A percentile compares a stretch with the other conserved stretches of the same genome.
These are phyloP conservation scores for Diplodia sapinea DNA, from an alignment of 2,329 filamentous ascomycete genomes.

Conservation along the genomic window DNA sequence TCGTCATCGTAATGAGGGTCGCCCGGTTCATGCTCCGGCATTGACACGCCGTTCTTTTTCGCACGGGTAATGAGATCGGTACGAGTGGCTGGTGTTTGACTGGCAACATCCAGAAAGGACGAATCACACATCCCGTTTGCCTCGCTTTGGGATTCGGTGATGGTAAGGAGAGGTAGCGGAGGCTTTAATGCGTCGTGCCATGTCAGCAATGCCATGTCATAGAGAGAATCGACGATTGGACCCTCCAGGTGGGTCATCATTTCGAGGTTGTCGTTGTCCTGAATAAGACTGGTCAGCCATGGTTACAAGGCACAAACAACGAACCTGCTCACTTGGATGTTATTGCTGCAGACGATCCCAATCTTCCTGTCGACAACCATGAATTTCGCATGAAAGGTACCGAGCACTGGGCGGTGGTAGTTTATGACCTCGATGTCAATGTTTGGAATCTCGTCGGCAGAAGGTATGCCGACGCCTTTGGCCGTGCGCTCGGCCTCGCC, in stretches of 20 bases:
- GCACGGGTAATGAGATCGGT: constrained; percentile 8
- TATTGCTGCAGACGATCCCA: constrained; percentile 77
- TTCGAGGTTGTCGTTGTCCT: constrained; percentile 77
- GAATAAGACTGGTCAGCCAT: neutral
- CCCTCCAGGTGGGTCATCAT: constrained; percentile 81
- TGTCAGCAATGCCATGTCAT: constrained; percentile 74
- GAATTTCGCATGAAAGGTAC: constrained; percentile 80
- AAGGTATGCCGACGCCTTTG: constrained; percentile 63
- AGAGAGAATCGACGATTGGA: constrained; percentile 75
- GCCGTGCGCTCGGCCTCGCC: constrained; percentile 63
- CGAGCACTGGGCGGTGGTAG: constrained; percentile 71
- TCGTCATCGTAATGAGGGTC: constrained; percentile 69
- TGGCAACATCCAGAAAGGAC: constrained; percentile 42
- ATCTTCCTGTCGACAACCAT: constrained; percentile 75
- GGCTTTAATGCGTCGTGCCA: constrained; percentile 71
- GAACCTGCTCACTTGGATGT: constrained; percentile 59
- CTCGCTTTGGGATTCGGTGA: constrained; percentile 51
- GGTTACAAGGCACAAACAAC: neutral
- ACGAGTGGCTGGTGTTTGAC: neutral
- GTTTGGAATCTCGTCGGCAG: constrained; percentile 69
- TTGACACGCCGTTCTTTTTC: constrained; percentile 9
- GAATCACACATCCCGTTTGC: constrained; percentile 38
- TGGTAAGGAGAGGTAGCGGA: constrained; percentile 61
- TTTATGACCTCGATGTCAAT: constrained; percentile 76
- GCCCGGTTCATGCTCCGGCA: constrained; percentile 60